These are phyloP conservation scores for Musa troglodytarum DNA, from an alignment of 176 grass and related monocot species.

Conservation along the genomic window DNA sequence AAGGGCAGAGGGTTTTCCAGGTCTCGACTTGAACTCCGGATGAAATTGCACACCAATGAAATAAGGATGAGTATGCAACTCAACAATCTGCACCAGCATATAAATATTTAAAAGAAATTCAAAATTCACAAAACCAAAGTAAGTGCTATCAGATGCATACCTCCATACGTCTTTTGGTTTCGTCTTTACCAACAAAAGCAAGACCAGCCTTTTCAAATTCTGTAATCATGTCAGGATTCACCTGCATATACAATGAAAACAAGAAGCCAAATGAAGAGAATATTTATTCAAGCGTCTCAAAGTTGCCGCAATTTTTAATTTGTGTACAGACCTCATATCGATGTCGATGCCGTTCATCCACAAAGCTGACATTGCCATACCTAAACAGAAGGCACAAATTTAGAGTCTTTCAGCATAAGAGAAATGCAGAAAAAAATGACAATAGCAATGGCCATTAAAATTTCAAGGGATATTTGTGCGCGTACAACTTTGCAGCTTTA, in stretches of 20 bases:
- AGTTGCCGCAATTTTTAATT: neutral
- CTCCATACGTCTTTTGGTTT: slow-evolving; percentile 77
- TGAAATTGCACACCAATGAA: slow-evolving; percentile 22
- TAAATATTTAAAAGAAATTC: neutral
- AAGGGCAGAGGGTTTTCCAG: slow-evolving; percentile 4
- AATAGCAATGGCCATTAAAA: neutral
- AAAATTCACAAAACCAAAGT: neutral
- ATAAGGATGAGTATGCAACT: slow-evolving; percentile 11
- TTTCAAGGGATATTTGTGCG: neutral
- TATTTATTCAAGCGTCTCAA: slow-evolving; percentile 7
- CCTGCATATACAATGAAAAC: slow-evolving; percentile 21
- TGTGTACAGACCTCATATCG: slow-evolving; percentile 64
- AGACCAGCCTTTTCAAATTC: slow-evolving; percentile 89
- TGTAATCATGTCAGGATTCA: slow-evolving; percentile 86
- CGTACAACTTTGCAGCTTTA: slow-evolving; percentile 87
- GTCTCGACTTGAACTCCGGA: slow-evolving; percentile 21
- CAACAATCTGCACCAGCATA: slow-evolving; percentile 10
- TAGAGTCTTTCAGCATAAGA: slow-evolving; percentile 10
- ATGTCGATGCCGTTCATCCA: slow-evolving; percentile 91
- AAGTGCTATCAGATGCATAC: slow-evolving; percentile 19
- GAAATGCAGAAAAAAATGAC: neutral
- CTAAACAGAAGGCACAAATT: slow-evolving; percentile 27
- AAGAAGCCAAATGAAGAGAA: neutral
- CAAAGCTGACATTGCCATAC: slow-evolving; percentile 54
- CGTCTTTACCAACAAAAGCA: slow-evolving; percentile 76